Conservation (phyloP, 306 rosid genomes). For the Acacia melanoxylon region DNA sequence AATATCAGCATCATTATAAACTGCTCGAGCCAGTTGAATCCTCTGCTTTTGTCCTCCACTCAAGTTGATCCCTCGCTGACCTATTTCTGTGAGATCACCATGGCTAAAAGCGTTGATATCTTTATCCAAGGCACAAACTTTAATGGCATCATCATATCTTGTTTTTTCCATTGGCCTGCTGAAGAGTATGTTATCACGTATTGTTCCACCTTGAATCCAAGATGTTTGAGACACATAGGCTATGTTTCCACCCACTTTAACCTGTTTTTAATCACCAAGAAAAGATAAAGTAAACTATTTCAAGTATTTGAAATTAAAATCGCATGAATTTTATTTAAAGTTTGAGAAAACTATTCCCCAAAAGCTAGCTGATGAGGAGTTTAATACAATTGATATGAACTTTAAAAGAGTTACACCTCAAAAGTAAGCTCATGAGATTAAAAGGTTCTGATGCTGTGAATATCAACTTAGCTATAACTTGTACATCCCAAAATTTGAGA, state of each 20-base stretch:
- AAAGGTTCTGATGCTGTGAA: not conserved
- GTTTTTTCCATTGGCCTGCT: slow-evolving; percentile 66
- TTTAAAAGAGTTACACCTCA: not conserved
- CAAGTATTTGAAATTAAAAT: slow-evolving; percentile 17
- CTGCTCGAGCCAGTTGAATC: slow-evolving; percentile 84
- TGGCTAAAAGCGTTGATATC: slow-evolving; percentile 63
- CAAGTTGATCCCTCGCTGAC: slow-evolving; percentile 87
- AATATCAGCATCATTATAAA: slow-evolving; percentile 72
- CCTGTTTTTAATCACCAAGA: slow-evolving; percentile 40
- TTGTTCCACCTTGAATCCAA: slow-evolving; percentile 90
- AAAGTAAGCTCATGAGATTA: not conserved
- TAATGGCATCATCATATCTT: slow-evolving; percentile 59
- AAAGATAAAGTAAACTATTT: not conserved
- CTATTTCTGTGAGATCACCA: slow-evolving; percentile 87
- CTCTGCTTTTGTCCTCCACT: slow-evolving; percentile 94
- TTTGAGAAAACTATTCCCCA: not conserved
- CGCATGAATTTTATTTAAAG: not conserved
- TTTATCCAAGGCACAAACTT: slow-evolving; percentile 68
- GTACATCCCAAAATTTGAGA: no score
- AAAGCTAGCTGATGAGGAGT: not conserved
- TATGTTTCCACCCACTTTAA: slow-evolving; percentile 52
- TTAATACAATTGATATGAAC: not conserved
- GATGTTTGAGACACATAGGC: slow-evolving; percentile 81
- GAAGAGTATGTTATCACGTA: slow-evolving; percentile 69
- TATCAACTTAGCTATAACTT: not conserved